Evolutionary conservation across 441 rosid genomes (phyloP).

Genomic region (Arabidopsis lyrata): DNA sequence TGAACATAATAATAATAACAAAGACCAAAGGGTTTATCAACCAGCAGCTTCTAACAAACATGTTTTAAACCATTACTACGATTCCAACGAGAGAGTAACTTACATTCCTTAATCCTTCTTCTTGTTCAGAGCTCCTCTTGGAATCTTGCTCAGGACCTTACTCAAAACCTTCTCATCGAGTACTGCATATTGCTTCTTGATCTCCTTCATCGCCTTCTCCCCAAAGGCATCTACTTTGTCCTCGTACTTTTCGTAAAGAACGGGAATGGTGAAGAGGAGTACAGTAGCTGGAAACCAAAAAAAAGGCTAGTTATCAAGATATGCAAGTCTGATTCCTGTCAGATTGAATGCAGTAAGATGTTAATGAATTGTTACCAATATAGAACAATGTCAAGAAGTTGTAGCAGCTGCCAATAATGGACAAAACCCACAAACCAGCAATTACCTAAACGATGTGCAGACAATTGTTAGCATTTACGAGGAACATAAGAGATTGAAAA

Average conservation of each 20-base stretch:
- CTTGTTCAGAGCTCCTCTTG: constrained; percentile 71
- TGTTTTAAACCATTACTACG: neutral
- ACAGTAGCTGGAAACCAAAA: constrained; percentile 57
- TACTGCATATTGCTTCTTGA: constrained; percentile 77
- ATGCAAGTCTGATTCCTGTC: neutral
- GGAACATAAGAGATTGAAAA: neutral
- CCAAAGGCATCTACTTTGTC: constrained; percentile 73
- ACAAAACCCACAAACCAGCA: constrained; percentile 70
- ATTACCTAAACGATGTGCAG: constrained; percentile 52
- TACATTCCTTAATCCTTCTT: constrained; percentile 53
- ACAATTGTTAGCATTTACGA: neutral
- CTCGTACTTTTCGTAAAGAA: constrained; percentile 76
- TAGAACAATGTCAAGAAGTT: constrained; percentile 78
- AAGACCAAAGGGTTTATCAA: constrained; percentile 18
- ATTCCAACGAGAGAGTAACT: neutral
- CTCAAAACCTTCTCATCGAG: constrained; percentile 62
- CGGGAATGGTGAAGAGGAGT: constrained; percentile 75
- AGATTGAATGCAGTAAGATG: neutral
- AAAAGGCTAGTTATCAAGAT: neutral
- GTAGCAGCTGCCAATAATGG: constrained; percentile 67
- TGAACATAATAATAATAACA: constrained; percentile 3
- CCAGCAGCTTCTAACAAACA: constrained; percentile 19
- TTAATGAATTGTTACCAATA: constrained; percentile 53
- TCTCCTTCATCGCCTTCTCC: constrained; percentile 66
- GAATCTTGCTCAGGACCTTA: constrained; percentile 73